These are phyloP conservation scores for Monilinia laxa DNA, from an alignment of 2,329 filamentous ascomycete species.

Conservation along the genomic window DNA sequence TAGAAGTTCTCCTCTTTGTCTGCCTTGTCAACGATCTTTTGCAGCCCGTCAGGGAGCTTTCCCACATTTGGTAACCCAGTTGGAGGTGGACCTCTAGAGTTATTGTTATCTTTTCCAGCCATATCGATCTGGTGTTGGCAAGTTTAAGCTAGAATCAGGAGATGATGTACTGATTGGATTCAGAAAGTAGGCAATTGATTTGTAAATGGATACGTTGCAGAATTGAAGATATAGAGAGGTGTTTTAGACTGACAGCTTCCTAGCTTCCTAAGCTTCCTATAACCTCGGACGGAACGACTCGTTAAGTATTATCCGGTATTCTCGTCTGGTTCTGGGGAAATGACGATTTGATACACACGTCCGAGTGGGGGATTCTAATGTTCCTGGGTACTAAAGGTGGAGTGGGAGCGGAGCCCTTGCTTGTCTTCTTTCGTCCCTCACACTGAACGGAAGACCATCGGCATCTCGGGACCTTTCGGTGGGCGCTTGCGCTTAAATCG, in stretches of 20 bases:
- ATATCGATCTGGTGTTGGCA: slow-evolving; percentile 26
- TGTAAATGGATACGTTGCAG: slow-evolving; percentile 5
- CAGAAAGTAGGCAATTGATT: not conserved
- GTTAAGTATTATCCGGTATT: slow-evolving; percentile 13
- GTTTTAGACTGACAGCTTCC: not conserved
- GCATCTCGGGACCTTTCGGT: slow-evolving; percentile 15
- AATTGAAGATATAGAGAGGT: not conserved
- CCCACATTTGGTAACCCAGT: slow-evolving; percentile 32
- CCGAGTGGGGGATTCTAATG: not conserved
- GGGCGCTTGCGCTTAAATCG: slow-evolving; percentile 23
- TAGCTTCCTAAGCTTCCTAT: slow-evolving; percentile 1
- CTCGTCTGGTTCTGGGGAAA: slow-evolving; percentile 18
- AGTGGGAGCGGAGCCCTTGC: slow-evolving; percentile 17
- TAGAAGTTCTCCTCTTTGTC: slow-evolving; percentile 71
- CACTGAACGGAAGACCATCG: not conserved
- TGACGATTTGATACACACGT: slow-evolving; percentile 8
- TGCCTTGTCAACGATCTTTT: slow-evolving; percentile 57
- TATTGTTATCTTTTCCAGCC: slow-evolving; percentile 35
- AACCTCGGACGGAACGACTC: slow-evolving; percentile 18
- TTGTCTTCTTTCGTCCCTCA: not conserved
- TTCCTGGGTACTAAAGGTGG: not conserved
- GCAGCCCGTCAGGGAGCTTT: slow-evolving; percentile 55
- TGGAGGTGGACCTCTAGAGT: slow-evolving; percentile 33
- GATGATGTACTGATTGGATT: not conserved
- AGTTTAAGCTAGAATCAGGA: not conserved